Base-by-base conservation (phyloP, 2,329 filamentous ascomycete genomes). In the Dryadomyces sulphureus region DNA sequence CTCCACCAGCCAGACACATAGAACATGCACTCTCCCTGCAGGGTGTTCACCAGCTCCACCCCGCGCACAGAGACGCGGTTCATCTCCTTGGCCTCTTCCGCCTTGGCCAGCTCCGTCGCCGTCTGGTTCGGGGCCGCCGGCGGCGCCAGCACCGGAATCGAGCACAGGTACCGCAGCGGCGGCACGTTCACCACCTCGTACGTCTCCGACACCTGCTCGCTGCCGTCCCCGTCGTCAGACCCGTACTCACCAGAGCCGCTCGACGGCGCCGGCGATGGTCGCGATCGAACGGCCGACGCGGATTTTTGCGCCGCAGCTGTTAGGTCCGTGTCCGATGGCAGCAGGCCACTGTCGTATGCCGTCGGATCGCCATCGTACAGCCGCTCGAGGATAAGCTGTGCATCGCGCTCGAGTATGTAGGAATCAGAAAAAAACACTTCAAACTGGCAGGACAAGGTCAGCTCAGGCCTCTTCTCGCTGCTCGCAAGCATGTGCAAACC, bases 1-100 rank as follows among this genome's bases (percentile, higher is more conserved):
- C 84, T 92, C 89, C 89, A 95, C 89, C 89, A 95, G 0, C 89
- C 89, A 1, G 79, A 84, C 53, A 88, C 67, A 52, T 71, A 77
- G 66, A 90, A 94, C 52, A 95, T 75, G 61, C 89, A 95, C 43
- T 75, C 73, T 4, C 80, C 83, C 45, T 89, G 75, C 62, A 95
- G 81, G 22, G 80, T 78, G 52, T 76, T 74, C 43, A 95, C 68
- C 20, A 95, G 70, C 56, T 92, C 83, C 73, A 85, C 84, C 6
- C 89, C 89, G 42, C 79, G 79, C 27, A 77, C 73, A 1, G 81
- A 84, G 1, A 88, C 89, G 22, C 84, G 78, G 36, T 73, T 76
- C 9, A 93, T 72, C 62, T 94, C 88, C 51, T 81, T 82, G 50
- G 84, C 81, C 60, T 92, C 80, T 52, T 92, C 84, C 1, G 77